Evolutionary conservation across 2,329 filamentous ascomycete species (phyloP).

Genomic region (Teratosphaeriaceae sp.): DNA sequence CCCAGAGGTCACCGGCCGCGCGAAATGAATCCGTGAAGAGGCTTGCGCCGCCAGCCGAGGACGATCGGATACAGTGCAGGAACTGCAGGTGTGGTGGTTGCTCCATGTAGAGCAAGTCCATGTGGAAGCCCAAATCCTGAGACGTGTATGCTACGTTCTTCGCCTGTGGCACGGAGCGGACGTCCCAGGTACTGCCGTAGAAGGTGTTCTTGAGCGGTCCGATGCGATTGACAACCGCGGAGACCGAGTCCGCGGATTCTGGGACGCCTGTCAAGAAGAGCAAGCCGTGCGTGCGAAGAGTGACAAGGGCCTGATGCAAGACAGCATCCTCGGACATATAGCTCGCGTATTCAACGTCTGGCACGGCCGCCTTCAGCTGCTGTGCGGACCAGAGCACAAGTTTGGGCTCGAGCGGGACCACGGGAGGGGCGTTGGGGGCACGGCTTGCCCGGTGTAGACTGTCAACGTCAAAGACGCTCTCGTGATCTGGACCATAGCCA

Average conservation of each 20-base stretch:
- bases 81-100: conserved; percentile 77
- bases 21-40: conserved; percentile 73
- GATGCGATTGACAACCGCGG: conserved; percentile 62
- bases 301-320: conserved; percentile 56
- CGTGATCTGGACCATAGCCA: conserved; percentile 36
- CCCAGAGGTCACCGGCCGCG: conserved; percentile 42
- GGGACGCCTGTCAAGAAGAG: conserved; percentile 73
- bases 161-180: conserved; percentile 70
- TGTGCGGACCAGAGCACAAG: conserved; percentile 39
- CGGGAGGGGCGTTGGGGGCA: not conserved
- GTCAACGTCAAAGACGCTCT: conserved; percentile 28
- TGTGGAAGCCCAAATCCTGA: conserved; percentile 77
- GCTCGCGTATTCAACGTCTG: conserved; percentile 59
- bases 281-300: conserved; percentile 62
- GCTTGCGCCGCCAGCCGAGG: conserved; percentile 71
- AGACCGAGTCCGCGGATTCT: conserved; percentile 45
- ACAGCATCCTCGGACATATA: conserved; percentile 58
- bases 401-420: not conserved
- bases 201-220: conserved; percentile 79
- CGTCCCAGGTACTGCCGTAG: conserved; percentile 88
- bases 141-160: conserved; percentile 89
- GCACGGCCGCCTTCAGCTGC: conserved; percentile 43
- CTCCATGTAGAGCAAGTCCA: conserved; percentile 83
- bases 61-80: conserved; percentile 82
- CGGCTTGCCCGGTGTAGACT: conserved; percentile 1